These are phyloP conservation scores for Ustilago lituana DNA, from an alignment of 1,284 basidiomycete species.

Conservation along the genomic window DNA sequence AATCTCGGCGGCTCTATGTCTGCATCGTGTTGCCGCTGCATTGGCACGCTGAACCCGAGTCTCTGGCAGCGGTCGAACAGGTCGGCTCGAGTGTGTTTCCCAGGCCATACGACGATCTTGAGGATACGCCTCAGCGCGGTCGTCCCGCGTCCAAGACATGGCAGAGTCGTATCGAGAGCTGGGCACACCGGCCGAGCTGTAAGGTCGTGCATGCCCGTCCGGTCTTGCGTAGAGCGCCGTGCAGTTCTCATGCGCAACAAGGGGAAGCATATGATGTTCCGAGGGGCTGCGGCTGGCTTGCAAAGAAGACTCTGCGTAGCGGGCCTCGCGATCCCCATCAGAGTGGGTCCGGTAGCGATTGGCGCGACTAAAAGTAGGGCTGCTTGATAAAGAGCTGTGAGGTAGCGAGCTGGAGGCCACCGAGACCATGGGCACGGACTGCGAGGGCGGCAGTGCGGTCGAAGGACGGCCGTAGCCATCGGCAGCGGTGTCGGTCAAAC, in stretches of 20 bases:
- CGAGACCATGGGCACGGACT: slow-evolving; percentile 11
- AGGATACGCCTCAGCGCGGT: slow-evolving; percentile 1
- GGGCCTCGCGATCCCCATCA: slow-evolving; percentile 29
- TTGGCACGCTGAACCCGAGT: slow-evolving; percentile 7
- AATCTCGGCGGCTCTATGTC: slow-evolving; percentile 22
- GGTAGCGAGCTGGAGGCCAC: slow-evolving; percentile 1
- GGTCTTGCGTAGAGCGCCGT: background rate
- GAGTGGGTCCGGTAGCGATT: slow-evolving; percentile 29
- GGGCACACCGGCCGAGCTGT: slow-evolving; percentile 9
- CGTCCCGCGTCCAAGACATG: slow-evolving; percentile 13
- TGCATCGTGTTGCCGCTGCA: slow-evolving; percentile 23
- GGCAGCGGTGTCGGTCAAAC: slow-evolving; percentile 4
- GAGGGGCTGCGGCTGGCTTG: slow-evolving; percentile 19
- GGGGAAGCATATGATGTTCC: slow-evolving; percentile 21
- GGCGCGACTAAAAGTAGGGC: slow-evolving; percentile 9
- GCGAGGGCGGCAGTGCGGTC: slow-evolving; percentile 11
- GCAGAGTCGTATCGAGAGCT: slow-evolving; percentile 8
- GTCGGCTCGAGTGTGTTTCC: slow-evolving; percentile 9
- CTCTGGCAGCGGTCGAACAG: slow-evolving; percentile 16
- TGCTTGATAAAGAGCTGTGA: background rate
- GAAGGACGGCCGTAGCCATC: slow-evolving; percentile 5
- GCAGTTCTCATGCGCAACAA: slow-evolving; percentile 7
- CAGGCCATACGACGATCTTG: slow-evolving; percentile 20
- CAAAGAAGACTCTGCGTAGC: background rate
- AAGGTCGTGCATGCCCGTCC: slow-evolving; percentile 12